Base-by-base conservation (phyloP, 768 basidiomycete species). In the Hydnomerulius pinastri region DNA sequence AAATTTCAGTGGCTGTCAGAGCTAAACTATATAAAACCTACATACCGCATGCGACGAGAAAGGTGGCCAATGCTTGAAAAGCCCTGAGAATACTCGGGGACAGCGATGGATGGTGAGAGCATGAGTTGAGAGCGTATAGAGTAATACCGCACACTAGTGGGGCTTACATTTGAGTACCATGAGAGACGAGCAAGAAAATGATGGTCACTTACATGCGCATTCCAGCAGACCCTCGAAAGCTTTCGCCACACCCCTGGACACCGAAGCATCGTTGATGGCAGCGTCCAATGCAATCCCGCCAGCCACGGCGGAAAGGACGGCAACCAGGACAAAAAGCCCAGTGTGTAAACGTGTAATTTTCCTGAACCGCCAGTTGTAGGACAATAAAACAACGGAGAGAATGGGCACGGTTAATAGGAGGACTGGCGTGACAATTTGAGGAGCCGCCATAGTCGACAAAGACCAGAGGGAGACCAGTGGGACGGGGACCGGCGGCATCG, bases 41-140 rank as follows among this genome's bases (percentile, higher is more conserved):
- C 68, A 38, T 50, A 70, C 67, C 67, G 12, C 68, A 66, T 25
- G 43, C 45, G 35, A 65, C 48, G 6, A 70, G 51, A 17, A 68
- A 29, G 32, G 48, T 41, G 3, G 62, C 46, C 5, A 68, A 25
- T 5, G 54, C 54, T 10, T 62, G 44, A 37, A 57, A 43, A 35
- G 55, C 54, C 12, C 28, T 5, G 29, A 66, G 48, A 46, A 57
- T 50, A 15, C 44, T 44, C 40, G 46, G 37, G 42, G 55, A 45
- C 36, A 53, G 33, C 28, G 46, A 12, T 20, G 32, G 24, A 11
- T 23, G 29, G 23, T 46, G 50, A 7, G 50, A 40, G 28, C 54
- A 48, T 12, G 54, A 35, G 21, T 39, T 28, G 25, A 64, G 57
- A 37, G 65, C 55, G 39, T 61, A 62, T 43, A 68, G 54, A 45